Conservation (phyloP, 768 basidiomycete species). For the Agrocybe pediades region DNA sequence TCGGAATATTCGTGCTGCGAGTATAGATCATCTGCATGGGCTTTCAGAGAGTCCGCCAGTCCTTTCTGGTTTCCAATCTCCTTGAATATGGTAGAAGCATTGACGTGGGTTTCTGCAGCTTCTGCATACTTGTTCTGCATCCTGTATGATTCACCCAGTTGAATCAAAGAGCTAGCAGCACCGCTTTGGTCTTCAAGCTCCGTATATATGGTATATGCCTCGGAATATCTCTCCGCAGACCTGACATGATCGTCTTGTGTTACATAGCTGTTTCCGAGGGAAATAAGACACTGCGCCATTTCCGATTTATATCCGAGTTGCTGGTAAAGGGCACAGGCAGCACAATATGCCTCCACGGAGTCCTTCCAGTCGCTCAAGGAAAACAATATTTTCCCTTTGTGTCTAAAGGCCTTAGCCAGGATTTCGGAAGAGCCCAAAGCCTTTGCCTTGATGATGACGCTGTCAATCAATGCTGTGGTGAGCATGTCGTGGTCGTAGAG, state of each 20-base stretch:
- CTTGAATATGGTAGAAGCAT: not conserved
- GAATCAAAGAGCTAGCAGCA: not conserved
- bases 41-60: not conserved
- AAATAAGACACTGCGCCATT: not conserved
- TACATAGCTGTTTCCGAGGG: not conserved
- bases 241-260: not conserved
- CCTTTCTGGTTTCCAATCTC: not conserved
- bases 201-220: conserved; percentile 1
- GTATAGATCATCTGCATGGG: not conserved
- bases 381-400: not conserved
- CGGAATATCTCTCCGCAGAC: not conserved
- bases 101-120: not conserved
- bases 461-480: not conserved
- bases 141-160: not conserved
- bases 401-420: not conserved
- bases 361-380: not conserved
- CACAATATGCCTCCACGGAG: not conserved
- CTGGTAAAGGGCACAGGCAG: not conserved
- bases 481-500: not conserved
- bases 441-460: not conserved
- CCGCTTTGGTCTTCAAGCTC: not conserved
- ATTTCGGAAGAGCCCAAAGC: not conserved
- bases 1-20: not conserved
- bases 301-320: not conserved
- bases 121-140: conserved; percentile 1